Evolutionary conservation across 2,329 filamentous ascomycete species (phyloP), one percentile per base, ranked within the genome.

Genomic region (Verticillium nonalfalfae): DNA sequence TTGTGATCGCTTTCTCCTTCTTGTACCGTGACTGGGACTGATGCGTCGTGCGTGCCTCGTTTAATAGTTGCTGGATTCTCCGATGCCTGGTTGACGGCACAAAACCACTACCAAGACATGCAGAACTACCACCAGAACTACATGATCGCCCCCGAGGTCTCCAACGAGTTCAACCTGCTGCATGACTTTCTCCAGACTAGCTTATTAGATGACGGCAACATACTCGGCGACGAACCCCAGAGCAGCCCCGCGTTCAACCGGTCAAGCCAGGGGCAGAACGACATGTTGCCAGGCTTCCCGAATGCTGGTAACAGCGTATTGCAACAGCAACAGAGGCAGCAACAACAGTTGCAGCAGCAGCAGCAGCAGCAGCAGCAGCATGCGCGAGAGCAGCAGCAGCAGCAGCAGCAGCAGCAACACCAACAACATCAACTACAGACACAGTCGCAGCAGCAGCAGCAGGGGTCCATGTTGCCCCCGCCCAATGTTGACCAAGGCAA

Each of bases 151-250:
- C 91, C 93, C 65, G 95, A 99, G 76, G 91, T 97, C 68, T 93
- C 90, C 64, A 95, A 95, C 77, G 95, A 99, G 79, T 97, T 97
- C 75, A 97, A 97, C 73, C 80, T 98, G 59, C 86, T 99, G 71
- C 96, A 96, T 79, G 94, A 99, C 75, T 98, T 98, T 73, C 84
- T 99, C 64, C 95, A 93, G 75, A 96, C 88, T 67, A 96, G 91
- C 72, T 79, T 97, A 60, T 84, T 97, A 66, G 93, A 98, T 76
- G 93, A 96, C 73, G 86, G 85, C 64, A 86, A 86, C 59, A 82
- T 89, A 62, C 86, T 89, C 61, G 84, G 87, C 39, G 87, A 91
- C 64, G 90, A 92, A 66, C 80, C 82, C 66, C 81, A 85, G 61
- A 81, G 85, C 65, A 78, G 72, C 67, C 72, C 76, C 61, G 71